Percentiles rank a stretch among this genome's conserved stretches.
Evolutionary conservation across 352 stramenopile genomes (phyloP).

Genomic region (Phytopythium sindhum): DNA sequence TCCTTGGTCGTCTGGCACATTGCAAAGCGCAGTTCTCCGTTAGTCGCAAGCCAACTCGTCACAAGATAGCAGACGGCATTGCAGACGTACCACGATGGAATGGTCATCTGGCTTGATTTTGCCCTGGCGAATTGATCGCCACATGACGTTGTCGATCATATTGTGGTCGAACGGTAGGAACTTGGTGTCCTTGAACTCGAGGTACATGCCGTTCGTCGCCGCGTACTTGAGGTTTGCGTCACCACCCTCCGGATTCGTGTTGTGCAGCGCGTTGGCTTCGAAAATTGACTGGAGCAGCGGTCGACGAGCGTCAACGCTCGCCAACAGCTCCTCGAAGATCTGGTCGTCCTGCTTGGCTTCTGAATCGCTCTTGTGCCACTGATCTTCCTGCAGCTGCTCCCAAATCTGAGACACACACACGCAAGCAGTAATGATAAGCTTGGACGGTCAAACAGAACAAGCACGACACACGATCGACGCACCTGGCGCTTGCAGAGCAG

Average conservation of each 20-base stretch:
- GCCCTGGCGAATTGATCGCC: slow-evolving; percentile 19
- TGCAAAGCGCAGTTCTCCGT: background rate
- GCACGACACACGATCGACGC: background rate
- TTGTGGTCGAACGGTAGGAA: slow-evolving; percentile 32
- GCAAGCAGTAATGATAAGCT: background rate
- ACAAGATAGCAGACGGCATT: background rate
- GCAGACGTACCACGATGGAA: slow-evolving; percentile 6
- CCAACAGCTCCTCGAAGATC: slow-evolving; percentile 21
- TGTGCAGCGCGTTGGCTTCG: slow-evolving; percentile 12
- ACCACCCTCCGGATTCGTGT: slow-evolving; percentile 11
- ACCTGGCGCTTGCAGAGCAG: slow-evolving; percentile 34
- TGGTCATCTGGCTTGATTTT: slow-evolving; percentile 25
- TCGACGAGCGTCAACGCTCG: slow-evolving; percentile 15
- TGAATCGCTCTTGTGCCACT: background rate
- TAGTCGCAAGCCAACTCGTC: background rate
- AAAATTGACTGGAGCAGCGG: slow-evolving; percentile 15
- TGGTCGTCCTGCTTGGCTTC: slow-evolving; percentile 16
- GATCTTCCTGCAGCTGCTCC: slow-evolving; percentile 26
- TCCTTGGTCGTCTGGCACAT: slow-evolving; percentile 12
- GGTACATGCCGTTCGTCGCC: slow-evolving; percentile 20
- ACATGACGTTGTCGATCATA: slow-evolving; percentile 27
- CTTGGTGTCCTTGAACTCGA: slow-evolving; percentile 33
- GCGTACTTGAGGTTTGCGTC: slow-evolving; percentile 24
- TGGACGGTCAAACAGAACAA: background rate
- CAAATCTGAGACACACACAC: slow-evolving; percentile 14